Percentiles rank a stretch among this genome's conserved stretches.
Conservation (phyloP, 352 stramenopile genomes). For the Blastocystis sp. region DNA sequence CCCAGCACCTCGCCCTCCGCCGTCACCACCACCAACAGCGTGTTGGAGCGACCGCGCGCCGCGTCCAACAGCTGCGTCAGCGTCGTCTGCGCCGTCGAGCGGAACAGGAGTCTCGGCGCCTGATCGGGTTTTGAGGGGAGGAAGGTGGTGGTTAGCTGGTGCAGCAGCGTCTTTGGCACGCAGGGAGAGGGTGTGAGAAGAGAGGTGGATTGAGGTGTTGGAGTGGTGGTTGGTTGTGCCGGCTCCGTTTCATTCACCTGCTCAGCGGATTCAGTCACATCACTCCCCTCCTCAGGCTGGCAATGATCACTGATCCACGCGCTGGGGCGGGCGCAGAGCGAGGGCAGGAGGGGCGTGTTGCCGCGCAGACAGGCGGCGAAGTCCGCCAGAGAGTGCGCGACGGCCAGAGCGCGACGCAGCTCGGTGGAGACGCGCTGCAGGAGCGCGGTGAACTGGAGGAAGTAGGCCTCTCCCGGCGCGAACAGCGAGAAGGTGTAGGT, state of each 20-base stretch:
- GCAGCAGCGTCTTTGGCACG: background rate
- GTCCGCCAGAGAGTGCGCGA: background rate
- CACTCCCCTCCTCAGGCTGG: background rate
- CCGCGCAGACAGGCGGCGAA: background rate
- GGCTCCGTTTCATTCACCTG: background rate
- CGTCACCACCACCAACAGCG: background rate
- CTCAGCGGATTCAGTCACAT: background rate
- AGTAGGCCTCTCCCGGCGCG: background rate
- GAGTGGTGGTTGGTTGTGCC: too few species aligned
- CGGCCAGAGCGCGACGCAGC: background rate
- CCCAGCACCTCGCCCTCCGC: background rate
- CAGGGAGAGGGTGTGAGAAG: too few species aligned
- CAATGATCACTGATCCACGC: too few species aligned
- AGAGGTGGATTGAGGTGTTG: too few species aligned
- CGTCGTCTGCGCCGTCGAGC: background rate
- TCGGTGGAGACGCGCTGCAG: background rate
- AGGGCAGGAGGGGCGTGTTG: background rate
- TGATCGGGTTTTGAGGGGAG: background rate
- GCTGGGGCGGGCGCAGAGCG: background rate
- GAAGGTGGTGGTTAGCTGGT: background rate
- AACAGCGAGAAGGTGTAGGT: conserved; percentile 32
- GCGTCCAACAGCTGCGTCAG: conserved; percentile 37
- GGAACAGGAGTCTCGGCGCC: background rate
- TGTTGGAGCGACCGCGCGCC: conserved; percentile 8
- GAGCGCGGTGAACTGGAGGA: conserved; percentile 39